These are phyloP conservation scores for Syzygium aromaticum DNA, from an alignment of 345 rosid genomes.

Conservation along the genomic window DNA sequence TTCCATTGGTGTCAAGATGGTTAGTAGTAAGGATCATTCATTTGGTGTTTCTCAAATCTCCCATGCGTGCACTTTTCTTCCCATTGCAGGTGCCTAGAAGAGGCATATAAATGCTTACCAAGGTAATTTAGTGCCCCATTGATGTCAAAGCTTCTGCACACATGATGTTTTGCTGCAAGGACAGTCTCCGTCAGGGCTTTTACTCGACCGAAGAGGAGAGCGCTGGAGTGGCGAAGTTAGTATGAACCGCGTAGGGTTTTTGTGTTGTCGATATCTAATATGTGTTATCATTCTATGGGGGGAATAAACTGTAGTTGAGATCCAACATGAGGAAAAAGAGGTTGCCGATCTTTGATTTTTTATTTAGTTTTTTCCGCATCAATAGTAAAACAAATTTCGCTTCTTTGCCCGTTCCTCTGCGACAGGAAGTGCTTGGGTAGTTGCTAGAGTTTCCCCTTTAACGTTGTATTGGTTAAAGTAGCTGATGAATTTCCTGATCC, in stretches of 20 bases:
- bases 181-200: neutral
- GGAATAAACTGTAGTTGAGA: neutral
- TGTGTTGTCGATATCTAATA: neutral
- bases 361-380: neutral
- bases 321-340: neutral
- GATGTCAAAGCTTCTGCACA: neutral
- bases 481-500: neutral
- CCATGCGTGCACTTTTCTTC: neutral
- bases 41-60: neutral
- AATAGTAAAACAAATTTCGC: neutral
- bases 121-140: neutral
- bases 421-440: neutral
- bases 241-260: neutral
- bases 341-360: neutral
- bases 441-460: neutral
- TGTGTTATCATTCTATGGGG: neutral
- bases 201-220: neutral
- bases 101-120: neutral
- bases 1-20: neutral
- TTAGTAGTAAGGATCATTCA: neutral
- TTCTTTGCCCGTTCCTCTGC: neutral
- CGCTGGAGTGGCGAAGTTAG: neutral
- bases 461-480: neutral
- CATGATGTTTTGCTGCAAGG: neutral
- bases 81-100: neutral